Percentiles rank a stretch among this genome's conserved stretches.
Evolutionary conservation across 2,329 filamentous ascomycete species (phyloP).

Genomic region (Aspergillus nomiae): DNA sequence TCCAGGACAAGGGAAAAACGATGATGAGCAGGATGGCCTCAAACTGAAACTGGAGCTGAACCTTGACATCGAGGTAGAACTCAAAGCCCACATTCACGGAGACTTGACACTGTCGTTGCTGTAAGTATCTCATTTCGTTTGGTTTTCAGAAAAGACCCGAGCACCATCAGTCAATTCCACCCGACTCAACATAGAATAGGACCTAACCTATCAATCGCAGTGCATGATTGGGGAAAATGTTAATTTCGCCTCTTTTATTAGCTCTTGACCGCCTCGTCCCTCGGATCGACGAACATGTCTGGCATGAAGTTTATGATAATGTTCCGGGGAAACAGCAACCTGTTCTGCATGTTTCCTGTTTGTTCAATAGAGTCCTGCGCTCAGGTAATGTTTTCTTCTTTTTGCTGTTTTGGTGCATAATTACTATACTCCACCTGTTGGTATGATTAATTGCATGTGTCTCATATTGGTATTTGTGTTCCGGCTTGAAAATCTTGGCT

Average conservation of each 20-base stretch:
- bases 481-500: neutral
- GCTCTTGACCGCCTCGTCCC: neutral
- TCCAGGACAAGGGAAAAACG: slow-evolving; percentile 26
- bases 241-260: neutral
- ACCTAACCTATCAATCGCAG: slow-evolving; percentile 20
- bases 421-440: slow-evolving; percentile 3
- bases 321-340: neutral
- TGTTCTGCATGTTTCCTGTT: neutral
- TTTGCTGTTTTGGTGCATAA: neutral
- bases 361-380: slow-evolving; percentile 1
- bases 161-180: neutral
- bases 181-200: slow-evolving; percentile 14
- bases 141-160: slow-evolving; percentile 5
- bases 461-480: neutral
- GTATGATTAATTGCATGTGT: slow-evolving; percentile 4
- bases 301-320: slow-evolving; percentile 3
- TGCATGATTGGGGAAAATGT: slow-evolving; percentile 13
- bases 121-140: slow-evolving; percentile 33
- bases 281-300: neutral
- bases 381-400: neutral
- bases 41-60: slow-evolving; percentile 62
- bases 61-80: slow-evolving; percentile 63
- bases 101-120: slow-evolving; percentile 59
- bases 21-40: slow-evolving; percentile 47
- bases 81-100: slow-evolving; percentile 67